A percentile compares a stretch with the other conserved stretches of the same genome.
Evolutionary conservation across 2,329 filamentous ascomycete species (phyloP).

Genomic region (Botryosphaeria agaves): DNA sequence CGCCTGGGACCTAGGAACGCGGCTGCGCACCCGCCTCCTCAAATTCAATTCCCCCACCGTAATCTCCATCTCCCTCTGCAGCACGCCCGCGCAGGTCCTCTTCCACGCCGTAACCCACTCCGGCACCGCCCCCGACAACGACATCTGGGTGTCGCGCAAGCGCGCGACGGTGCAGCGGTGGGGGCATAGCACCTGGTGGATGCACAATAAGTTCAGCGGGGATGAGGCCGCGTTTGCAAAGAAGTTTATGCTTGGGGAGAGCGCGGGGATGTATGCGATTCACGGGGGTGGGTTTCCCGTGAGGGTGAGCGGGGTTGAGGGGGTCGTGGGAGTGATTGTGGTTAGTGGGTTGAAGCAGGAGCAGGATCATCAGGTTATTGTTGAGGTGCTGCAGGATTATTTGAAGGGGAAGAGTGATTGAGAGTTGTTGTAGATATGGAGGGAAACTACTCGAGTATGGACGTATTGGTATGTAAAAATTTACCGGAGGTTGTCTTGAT

Average conservation of each 20-base stretch:
- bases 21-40: slow-evolving; percentile 45
- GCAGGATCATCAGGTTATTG: slow-evolving; percentile 60
- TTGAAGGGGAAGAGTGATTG: slow-evolving; percentile 13
- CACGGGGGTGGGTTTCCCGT: slow-evolving; percentile 65
- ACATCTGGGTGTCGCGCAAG: slow-evolving; percentile 45
- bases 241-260: slow-evolving; percentile 43
- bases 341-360: slow-evolving; percentile 62
- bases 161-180: slow-evolving; percentile 54
- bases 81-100: slow-evolving; percentile 39
- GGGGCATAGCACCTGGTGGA: slow-evolving; percentile 52
- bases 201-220: slow-evolving; percentile 48
- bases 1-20: slow-evolving; percentile 47
- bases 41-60: slow-evolving; percentile 37
- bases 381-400: slow-evolving; percentile 46
- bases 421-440: no score
- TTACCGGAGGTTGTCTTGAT: no score
- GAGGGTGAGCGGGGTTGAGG: slow-evolving; percentile 55
- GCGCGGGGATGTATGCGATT: slow-evolving; percentile 49
- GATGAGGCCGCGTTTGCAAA: slow-evolving; percentile 47
- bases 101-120: slow-evolving; percentile 53
- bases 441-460: no score
- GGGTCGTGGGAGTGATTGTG: slow-evolving; percentile 56
- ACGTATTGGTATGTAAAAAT: no score
- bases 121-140: slow-evolving; percentile 46
- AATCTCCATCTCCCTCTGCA: slow-evolving; percentile 47